Evolutionary conservation across 2,329 filamentous ascomycete genomes (phyloP), one percentile per base, ranked within the genome.

Genomic region (Fusarium sp.): DNA sequence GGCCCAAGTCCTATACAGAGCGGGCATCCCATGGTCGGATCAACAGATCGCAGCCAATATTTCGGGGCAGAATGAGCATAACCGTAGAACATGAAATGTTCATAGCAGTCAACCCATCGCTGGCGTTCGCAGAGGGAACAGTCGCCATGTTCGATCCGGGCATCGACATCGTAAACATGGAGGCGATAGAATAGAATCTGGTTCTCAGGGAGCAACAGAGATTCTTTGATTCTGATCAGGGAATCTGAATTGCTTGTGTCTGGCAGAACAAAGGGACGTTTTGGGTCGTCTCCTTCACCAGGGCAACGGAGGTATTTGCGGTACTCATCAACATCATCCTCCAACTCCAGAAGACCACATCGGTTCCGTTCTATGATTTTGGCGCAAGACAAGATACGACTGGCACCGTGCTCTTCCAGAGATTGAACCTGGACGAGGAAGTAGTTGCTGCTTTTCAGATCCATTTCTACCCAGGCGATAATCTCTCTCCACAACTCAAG

Each of bases 131-230:
- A 29, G 27, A 29, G 9, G 27, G 5, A 24, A 18, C 54, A 57
- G 14, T 24, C 31, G 31, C 54, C 54, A 5, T 24, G 5, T 18
- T 37, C 54, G 4, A 24, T 11, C 13, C 54, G 5, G 13, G 54
- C n/a, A 8, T 16, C 37, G 2, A 57, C n/a, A 7, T 57, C 54
- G 4, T 9, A 11, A 5, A 14, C 13, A 0, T 9, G 2, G 47
- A 52, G 24, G 9, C 3, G 2, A 10, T 3, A 14, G 52, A 59
- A 59, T 27, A 59, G 20, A n/a, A 40, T 14, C 10, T 27, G 6
- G 6, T 4, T 20, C 2, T 16, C 10, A 5, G 22, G 16, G 11
- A 2, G 1, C 6, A 29, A 3, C 5, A 18, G 0, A 1, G 10
- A 58, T 5, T 24, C 34, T 20, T 20, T n/a, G 16, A 59, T 29